Evolutionary conservation across 768 basidiomycete genomes (phyloP), one percentile per base, ranked within the genome.

Genomic region (Rhizopogon vulgaris): DNA sequence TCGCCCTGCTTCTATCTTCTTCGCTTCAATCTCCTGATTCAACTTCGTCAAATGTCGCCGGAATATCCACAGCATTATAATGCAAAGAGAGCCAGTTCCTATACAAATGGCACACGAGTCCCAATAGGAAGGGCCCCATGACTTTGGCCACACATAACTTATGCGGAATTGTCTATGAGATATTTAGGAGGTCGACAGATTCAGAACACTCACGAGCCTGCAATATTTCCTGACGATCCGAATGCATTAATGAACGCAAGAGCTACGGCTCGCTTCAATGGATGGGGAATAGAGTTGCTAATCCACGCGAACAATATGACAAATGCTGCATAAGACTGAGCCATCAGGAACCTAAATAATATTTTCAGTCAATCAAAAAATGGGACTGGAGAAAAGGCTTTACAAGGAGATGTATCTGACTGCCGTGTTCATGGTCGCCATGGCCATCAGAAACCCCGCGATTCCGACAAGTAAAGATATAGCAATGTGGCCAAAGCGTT

Each of bases 181-280:
- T 22, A 24, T 37, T 28, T 8, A 10, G 37, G 17, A 38, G 15
- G 7, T 49, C 24, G 15, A 18, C 30, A 51, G 11, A 8, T 14
- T 38, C 9, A 7, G 38, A 22, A 41, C 25, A 78, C 82, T 71
- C 73, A 94, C 73, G 90, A 84, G 56, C 92, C 92, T 39, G 83
- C 71, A 38, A 95, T 76, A 69, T 94, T 94, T 1, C 93, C 93
- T 3, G 28, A 30, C 8, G 85, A 85, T 22, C 22, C 22, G 61
- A 90, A 81, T 38, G 84, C 80, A 65, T 94, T 92, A 60, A 93
- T 80, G 54, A 89, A 69, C 1, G 90, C 92, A 43, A 95, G 74
- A 10, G 85, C 86, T n/a, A 93, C 85, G 2, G 92, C 87, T 4
- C 92, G 83, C 68, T 94, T 94, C n/a, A 85, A 82, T 4, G 90